phyloP scores from a whole-genome alignment of 176 grass and related monocot genomes.

The Raddia guianensis region DNA sequence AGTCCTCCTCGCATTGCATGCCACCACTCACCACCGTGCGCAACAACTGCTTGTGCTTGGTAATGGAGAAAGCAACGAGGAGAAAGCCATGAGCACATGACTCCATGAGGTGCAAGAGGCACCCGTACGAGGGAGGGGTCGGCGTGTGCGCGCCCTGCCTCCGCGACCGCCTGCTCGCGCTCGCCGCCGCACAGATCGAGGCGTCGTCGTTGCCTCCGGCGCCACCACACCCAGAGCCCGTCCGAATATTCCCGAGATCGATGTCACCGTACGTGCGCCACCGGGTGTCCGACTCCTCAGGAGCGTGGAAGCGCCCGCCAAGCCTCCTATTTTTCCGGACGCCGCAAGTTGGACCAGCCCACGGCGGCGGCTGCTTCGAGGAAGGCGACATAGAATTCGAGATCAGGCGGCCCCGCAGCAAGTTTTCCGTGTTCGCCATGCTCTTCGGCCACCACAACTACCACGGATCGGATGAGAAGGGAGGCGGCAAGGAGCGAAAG shows the following conservation, averaged over 20 bases:
- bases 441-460: constrained; percentile 50
- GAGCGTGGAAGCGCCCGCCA: constrained; percentile 24
- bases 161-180: constrained; percentile 74
- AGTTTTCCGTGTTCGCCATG: constrained; percentile 53
- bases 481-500: constrained; percentile 9
- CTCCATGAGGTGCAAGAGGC: constrained; percentile 76
- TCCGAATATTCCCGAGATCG: constrained; percentile 45
- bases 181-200: constrained; percentile 70
- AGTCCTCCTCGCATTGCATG: background rate
- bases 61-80: constrained; percentile 7
- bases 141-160: constrained; percentile 93
- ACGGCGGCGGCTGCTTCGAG: constrained; percentile 32
- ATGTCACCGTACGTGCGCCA: constrained; percentile 58
- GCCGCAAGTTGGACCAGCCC: constrained; percentile 61
- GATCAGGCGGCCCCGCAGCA: constrained; percentile 28
- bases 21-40: too few species aligned
- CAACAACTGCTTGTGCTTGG: background rate
- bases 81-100: constrained; percentile 19
- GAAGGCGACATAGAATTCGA: constrained; percentile 52
- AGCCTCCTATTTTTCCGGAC: constrained; percentile 70
- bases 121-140: constrained; percentile 63
- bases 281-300: constrained; percentile 47
- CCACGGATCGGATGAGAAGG: constrained; percentile 29
- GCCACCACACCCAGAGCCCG: background rate
- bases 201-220: constrained; percentile 38